Evolutionary conservation across 148 eudicot genomes (phyloP), one percentile per base, ranked within the genome.

Genomic region (Arctostaphylos glauca): DNA sequence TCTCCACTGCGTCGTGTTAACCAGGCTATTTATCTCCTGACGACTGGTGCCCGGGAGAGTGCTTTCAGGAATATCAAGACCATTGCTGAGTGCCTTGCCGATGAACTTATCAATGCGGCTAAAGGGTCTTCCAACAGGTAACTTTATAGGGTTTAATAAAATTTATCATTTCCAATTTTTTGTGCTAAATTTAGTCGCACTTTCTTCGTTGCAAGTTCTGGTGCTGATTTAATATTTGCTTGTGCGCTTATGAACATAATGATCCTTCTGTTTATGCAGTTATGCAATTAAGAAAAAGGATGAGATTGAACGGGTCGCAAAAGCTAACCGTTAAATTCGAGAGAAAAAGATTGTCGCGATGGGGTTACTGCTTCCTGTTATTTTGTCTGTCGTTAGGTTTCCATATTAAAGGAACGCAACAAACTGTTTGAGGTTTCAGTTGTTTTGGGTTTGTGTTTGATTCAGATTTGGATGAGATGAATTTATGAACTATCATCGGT

Each of bases 81-180:
- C 21, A 81, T 84, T 5, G 86, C 86, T 41, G 86, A 84, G 55
- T 84, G 86, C 38, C 86, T 84, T 80, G 86, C 83, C 9, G 86
- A 84, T 54, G 86, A 84, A 68, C 83, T 84, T 44, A 84, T 84
- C 38, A 84, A 84, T 81, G 86, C 86, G 6, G 86, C 86, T 55
- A 84, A 84, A 68, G 86, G 86, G 7, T 84, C 86, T 71, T 84
- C 86, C 49, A 84, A 84, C 84, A 84, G 86, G 86, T 84, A 76
- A 79, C 38, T 31, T 31, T 31, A 31, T 31, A 31, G 38, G 38
- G 38, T 31, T 31, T 31, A 31, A 31, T 31, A 31, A 31, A 31
- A 31, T 31, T 31, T 31, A 31, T 31, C 38, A 31, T 31, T 31
- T 31, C 38, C 23, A 41, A 58, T 13, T 15, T 9, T 21, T 62